Conservation (phyloP, 192 early-diverging fungal species). For the Dimargaris cristalligena region DNA sequence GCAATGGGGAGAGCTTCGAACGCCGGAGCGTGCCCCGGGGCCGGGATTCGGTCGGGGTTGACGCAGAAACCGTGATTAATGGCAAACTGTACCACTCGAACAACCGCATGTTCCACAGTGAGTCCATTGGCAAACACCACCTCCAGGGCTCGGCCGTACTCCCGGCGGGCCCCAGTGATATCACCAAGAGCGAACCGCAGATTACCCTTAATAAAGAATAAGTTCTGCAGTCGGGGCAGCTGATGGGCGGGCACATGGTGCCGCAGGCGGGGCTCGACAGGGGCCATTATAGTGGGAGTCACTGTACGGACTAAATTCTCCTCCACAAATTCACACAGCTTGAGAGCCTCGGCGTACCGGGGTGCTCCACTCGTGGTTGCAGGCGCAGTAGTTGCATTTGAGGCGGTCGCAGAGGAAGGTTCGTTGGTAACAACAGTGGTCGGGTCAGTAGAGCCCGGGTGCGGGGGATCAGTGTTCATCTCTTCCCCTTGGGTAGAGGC, state of each 20-base stretch:
- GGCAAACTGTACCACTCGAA: constrained; percentile 25
- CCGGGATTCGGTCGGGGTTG: constrained; percentile 17
- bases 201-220: constrained; percentile 79
- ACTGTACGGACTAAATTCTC: constrained; percentile 26
- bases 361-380: too few relatives aligned
- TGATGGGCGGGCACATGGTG: constrained; percentile 42
- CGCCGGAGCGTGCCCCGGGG: constrained; percentile 15
- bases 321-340: constrained; percentile 69
- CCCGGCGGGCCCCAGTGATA: constrained; percentile 43
- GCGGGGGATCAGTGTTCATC: background rate
- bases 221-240: constrained; percentile 53
- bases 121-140: constrained; percentile 39
- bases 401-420: too few relatives aligned
- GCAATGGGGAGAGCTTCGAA: constrained; percentile 31
- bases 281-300: constrained; percentile 9
- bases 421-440: too few relatives aligned
- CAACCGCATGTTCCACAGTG: constrained; percentile 24
- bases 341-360: constrained; percentile 60
- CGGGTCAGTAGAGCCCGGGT: too few relatives aligned
- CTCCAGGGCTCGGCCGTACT: constrained; percentile 72
- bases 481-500: background rate
- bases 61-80: constrained; percentile 22
- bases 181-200: constrained; percentile 62
- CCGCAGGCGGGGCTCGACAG: constrained; percentile 9
- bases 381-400: too few relatives aligned